These are phyloP conservation scores for Lecanicillium sp. DNA, from an alignment of 2,329 filamentous ascomycete species.

Conservation along the genomic window DNA sequence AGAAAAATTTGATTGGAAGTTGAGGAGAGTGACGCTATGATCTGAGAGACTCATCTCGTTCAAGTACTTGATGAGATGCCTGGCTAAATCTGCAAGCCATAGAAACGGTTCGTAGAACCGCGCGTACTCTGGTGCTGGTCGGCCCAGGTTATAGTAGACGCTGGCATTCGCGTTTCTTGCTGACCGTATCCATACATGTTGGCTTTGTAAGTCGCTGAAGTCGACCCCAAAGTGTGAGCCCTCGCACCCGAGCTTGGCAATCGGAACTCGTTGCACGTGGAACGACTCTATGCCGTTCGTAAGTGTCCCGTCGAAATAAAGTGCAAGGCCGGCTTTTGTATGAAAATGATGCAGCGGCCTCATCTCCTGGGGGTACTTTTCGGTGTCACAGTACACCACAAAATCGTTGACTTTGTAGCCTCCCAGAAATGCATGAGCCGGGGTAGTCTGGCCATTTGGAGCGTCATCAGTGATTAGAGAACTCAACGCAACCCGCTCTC, in stretches of 20 bases:
- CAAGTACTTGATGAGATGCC: constrained; percentile 65
- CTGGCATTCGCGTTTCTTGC: constrained; percentile 25
- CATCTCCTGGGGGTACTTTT: constrained; percentile 38
- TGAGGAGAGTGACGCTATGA: constrained; percentile 36
- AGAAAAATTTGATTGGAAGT: constrained; percentile 52
- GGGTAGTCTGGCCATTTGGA: too few relatives aligned
- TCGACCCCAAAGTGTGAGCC: too few relatives aligned
- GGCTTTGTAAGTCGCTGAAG: constrained; percentile 35
- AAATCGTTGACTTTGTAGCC: constrained; percentile 52
- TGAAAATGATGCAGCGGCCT: constrained; percentile 45
- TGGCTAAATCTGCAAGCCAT: constrained; percentile 64
- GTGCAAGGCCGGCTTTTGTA: constrained; percentile 23
- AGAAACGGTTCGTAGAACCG: constrained; percentile 56
- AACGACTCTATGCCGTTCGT: constrained; percentile 29
- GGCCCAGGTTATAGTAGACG: constrained; percentile 57
- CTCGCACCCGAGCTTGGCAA: constrained; percentile 50
- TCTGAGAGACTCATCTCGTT: constrained; percentile 21
- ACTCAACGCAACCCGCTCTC: constrained; percentile 8
- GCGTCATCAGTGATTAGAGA: too few relatives aligned
- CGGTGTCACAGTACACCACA: constrained; percentile 41
- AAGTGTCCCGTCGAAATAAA: constrained; percentile 56
- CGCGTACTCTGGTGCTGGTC: constrained; percentile 51
- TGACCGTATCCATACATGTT: constrained; percentile 59
- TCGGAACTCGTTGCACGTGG: constrained; percentile 49
- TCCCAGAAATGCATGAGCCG: constrained; percentile 34